Conservation (phyloP, 495 filamentous ascomycete genomes). For the Sordaria brevicollis region DNA sequence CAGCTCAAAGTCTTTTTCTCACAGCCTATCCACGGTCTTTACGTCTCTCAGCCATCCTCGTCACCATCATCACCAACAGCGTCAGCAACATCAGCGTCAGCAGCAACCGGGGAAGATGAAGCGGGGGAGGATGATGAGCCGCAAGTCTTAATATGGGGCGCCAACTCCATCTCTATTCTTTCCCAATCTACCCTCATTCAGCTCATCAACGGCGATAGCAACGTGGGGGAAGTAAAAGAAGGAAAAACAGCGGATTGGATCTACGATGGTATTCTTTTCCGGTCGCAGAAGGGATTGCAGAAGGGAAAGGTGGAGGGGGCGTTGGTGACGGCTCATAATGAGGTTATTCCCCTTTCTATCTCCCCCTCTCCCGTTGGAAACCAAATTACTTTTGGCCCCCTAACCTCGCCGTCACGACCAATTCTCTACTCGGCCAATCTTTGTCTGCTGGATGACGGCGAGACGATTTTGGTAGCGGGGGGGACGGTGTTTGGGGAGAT, state of each 20-base stretch:
- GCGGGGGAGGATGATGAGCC: not conserved
- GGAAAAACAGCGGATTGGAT: slow-evolving; percentile 66
- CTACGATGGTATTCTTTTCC: slow-evolving; percentile 53
- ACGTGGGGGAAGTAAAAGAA: not conserved
- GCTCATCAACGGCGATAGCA: slow-evolving; percentile 6
- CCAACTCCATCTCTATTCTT: slow-evolving; percentile 24
- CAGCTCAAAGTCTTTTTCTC: slow-evolving; percentile 43
- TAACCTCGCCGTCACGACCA: slow-evolving; percentile 64
- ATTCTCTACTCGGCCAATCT: slow-evolving; percentile 83
- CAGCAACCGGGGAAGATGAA: not conserved
- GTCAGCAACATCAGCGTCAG: not conserved
- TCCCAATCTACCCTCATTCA: slow-evolving; percentile 11
- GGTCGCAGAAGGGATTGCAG: not conserved
- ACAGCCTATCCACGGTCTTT: slow-evolving; percentile 63
- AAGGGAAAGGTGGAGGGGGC: slow-evolving; percentile 19
- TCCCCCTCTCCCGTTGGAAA: not conserved
- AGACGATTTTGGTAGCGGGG: slow-evolving; percentile 60
- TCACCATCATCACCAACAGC: not conserved
- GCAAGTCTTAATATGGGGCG: slow-evolving; percentile 48
- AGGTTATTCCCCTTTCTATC: slow-evolving; percentile 35
- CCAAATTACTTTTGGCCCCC: slow-evolving; percentile 20
- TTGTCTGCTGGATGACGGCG: slow-evolving; percentile 40
- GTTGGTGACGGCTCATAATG: slow-evolving; percentile 81
- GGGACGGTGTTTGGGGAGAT: slow-evolving; percentile 94
- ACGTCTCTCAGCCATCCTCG: slow-evolving; percentile 16